These are phyloP conservation scores for Lepiota subincarnata DNA, from an alignment of 768 basidiomycete species.

Conservation along the genomic window DNA sequence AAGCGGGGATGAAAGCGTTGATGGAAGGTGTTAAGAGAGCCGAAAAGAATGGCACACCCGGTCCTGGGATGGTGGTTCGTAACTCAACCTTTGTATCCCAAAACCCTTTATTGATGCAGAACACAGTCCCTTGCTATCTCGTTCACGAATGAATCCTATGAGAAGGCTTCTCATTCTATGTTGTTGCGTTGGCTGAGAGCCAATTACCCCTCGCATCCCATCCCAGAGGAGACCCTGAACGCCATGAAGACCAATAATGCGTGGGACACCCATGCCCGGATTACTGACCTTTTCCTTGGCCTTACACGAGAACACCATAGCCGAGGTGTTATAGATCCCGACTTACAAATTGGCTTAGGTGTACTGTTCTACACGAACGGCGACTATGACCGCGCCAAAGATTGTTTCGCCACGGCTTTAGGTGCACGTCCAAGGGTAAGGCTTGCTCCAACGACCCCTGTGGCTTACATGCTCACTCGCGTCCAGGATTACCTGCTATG, in stretches of 20 bases:
- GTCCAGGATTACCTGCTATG: slow-evolving; percentile 84
- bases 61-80: slow-evolving; percentile 73
- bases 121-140: slow-evolving; percentile 88
- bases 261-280: slow-evolving; percentile 79
- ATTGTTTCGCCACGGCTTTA: slow-evolving; percentile 91
- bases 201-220: slow-evolving; percentile 52
- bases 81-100: not conserved
- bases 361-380: slow-evolving; percentile 87
- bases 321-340: slow-evolving; percentile 71
- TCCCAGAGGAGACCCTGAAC: slow-evolving; percentile 53
- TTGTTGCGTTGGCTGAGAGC: slow-evolving; percentile 82
- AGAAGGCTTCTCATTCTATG: slow-evolving; percentile 80
- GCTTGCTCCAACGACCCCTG: not conserved
- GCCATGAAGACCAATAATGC: slow-evolving; percentile 52
- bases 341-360: slow-evolving; percentile 91
- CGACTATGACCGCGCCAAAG: slow-evolving; percentile 85
- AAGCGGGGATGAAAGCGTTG: slow-evolving; percentile 76
- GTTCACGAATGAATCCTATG: slow-evolving; percentile 91
- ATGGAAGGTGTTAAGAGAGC: slow-evolving; percentile 66
- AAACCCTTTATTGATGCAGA: slow-evolving; percentile 13
- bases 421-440: slow-evolving; percentile 63
- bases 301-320: slow-evolving; percentile 82
- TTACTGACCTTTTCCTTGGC: slow-evolving; percentile 79
- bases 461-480: not conserved
- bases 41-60: slow-evolving; percentile 57